Conservation (phyloP, 805 yeast species). For the Candida lessepsii region DNA sequence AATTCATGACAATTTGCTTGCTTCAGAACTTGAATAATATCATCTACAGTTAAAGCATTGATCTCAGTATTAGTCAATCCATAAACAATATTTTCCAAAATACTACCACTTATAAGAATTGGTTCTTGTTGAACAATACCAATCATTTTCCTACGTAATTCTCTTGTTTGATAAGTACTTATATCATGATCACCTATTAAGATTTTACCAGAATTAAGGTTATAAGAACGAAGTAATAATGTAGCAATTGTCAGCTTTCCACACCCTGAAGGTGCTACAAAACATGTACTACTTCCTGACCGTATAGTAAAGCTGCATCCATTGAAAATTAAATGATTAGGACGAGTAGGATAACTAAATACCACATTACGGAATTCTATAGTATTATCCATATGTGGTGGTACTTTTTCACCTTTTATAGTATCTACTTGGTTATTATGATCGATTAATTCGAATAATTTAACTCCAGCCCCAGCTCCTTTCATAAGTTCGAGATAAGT, state of each 20-base stretch:
- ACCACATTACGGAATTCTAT: slow-evolving; percentile 39
- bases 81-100: slow-evolving; percentile 54
- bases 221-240: slow-evolving; percentile 51
- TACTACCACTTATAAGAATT: slow-evolving; percentile 52
- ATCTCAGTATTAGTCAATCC: slow-evolving; percentile 44
- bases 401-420: slow-evolving; percentile 25
- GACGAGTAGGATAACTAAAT: slow-evolving; percentile 43
- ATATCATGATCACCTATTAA: slow-evolving; percentile 53
- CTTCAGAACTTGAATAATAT: slow-evolving; percentile 41
- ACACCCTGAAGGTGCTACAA: slow-evolving; percentile 60
- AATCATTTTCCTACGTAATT: slow-evolving; percentile 47
- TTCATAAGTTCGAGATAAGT: slow-evolving; percentile 47
- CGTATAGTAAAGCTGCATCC: slow-evolving; percentile 38
- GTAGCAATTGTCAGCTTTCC: slow-evolving; percentile 62
- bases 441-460: slow-evolving; percentile 42
- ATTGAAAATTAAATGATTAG: slow-evolving; percentile 34
- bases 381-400: slow-evolving; percentile 22
- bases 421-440: slow-evolving; percentile 36
- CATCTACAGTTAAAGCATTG: slow-evolving; percentile 37
- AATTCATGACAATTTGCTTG: slow-evolving; percentile 62
- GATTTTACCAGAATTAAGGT: slow-evolving; percentile 48
- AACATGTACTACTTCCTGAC: slow-evolving; percentile 38
- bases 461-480: slow-evolving; percentile 47
- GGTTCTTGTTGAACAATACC: slow-evolving; percentile 68
- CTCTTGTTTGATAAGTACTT: slow-evolving; percentile 45